phyloP scores from a whole-genome alignment of 169 alveolate species.

The Plasmodium malariae region DNA sequence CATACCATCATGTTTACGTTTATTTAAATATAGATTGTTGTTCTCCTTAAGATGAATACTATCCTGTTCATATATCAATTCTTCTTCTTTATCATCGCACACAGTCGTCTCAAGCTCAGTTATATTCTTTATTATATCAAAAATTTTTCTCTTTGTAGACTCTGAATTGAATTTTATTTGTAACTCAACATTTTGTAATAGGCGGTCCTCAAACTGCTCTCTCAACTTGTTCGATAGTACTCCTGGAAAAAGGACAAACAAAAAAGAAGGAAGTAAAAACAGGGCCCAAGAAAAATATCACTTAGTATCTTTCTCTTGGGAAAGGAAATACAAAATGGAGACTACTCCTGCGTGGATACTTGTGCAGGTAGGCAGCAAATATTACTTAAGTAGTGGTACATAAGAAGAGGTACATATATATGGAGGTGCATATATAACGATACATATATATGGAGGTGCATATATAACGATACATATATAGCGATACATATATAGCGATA shows the following conservation, averaged over 20 bases:
- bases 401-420: background rate
- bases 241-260: slow-evolving; percentile 17
- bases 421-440: background rate
- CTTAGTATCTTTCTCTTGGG: no score
- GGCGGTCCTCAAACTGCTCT: slow-evolving; percentile 32
- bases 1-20: background rate
- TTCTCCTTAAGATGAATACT: background rate
- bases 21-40: background rate
- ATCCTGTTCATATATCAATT: background rate
- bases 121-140: slow-evolving; percentile 9
- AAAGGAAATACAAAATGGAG: no score
- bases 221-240: slow-evolving; percentile 52
- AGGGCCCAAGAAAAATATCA: no score
- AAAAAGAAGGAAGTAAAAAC: slow-evolving; percentile 1
- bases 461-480: no score
- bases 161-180: slow-evolving; percentile 31
- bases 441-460: background rate
- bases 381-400: background rate
- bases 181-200: slow-evolving; percentile 37
- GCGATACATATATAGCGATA: no score
- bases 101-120: background rate
- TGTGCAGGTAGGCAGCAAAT: background rate
- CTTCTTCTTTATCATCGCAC: background rate
- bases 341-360: no score
- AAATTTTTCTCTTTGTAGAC: slow-evolving; percentile 8